Evolutionary conservation across 179 eudicot species (phyloP).

Genomic region (Monotropa hypopitys): DNA sequence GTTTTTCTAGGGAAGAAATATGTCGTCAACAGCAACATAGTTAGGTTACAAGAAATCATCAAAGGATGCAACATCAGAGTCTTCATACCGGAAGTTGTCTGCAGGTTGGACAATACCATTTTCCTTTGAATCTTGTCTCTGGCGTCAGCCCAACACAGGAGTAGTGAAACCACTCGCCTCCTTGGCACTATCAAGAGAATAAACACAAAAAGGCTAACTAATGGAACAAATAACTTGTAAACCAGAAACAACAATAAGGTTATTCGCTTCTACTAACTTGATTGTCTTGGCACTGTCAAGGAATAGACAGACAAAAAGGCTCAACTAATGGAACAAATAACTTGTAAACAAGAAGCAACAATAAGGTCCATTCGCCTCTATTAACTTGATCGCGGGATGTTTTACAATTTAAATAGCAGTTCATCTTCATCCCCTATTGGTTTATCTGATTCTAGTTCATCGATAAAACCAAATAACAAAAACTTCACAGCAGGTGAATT

Average conservation of each 20-base stretch:
- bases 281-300: too few relatives aligned
- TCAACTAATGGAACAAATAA: background rate
- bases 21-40: too few relatives aligned
- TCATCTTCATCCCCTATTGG: background rate
- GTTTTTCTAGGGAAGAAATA: too few relatives aligned
- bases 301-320: too few relatives aligned
- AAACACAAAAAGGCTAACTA: too few relatives aligned
- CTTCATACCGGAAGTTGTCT: slow-evolving; percentile 42
- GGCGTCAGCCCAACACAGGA: slow-evolving; percentile 94
- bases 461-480: background rate
- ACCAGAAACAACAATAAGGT: too few relatives aligned
- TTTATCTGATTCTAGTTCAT: background rate
- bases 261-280: too few relatives aligned
- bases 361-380: background rate
- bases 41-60: too few relatives aligned
- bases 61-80: too few relatives aligned
- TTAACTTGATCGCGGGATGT: background rate
- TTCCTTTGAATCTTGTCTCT: slow-evolving; percentile 85
- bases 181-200: slow-evolving; percentile 66
- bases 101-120: slow-evolving; percentile 98
- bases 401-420: background rate
- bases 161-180: slow-evolving; percentile 98
- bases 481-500: background rate
- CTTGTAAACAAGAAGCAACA: background rate
- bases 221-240: too few relatives aligned